A percentile compares a stretch with the other conserved stretches of the same genome.
Evolutionary conservation across 1,284 basidiomycete genomes (phyloP).

Genomic region (Fistulina hepatica): DNA sequence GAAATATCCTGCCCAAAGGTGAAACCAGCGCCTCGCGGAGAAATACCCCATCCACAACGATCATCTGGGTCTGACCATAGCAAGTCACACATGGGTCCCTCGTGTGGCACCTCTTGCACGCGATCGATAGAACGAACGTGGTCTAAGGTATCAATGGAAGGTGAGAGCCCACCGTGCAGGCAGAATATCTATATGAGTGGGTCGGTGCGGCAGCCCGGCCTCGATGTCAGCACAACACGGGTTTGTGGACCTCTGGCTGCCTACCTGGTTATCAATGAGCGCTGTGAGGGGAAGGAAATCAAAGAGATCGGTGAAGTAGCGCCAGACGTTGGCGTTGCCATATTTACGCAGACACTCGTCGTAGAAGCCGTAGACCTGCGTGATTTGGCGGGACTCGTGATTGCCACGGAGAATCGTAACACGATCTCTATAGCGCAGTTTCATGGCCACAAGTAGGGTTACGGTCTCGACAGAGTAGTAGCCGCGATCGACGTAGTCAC

Average conservation of each 20-base stretch:
- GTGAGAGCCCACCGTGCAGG: conserved; percentile 95
- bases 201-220: conserved; percentile 7
- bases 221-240: conserved; percentile 4
- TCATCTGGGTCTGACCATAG: conserved; percentile 99
- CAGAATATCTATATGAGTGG: conserved; percentile 79
- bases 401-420: conserved; percentile 98
- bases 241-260: too few relatives aligned
- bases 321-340: conserved; percentile 99
- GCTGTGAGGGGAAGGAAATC: conserved; percentile 97
- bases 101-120: conserved; percentile 97
- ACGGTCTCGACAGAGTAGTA: conserved; percentile 99
- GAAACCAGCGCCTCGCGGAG: conserved; percentile 96
- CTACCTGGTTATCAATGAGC: conserved; percentile 95
- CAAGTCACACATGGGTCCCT: conserved; percentile 98
- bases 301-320: conserved; percentile 98
- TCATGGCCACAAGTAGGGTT: conserved; percentile 95
- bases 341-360: conserved; percentile 99
- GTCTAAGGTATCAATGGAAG: conserved; percentile 98
- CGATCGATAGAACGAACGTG: conserved; percentile 98
- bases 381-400: conserved; percentile 99
- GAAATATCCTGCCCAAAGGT: conserved; percentile 99
- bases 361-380: conserved; percentile 99
- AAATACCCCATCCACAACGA: conserved; percentile 99
- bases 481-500: conserved; percentile 98
- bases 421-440: conserved; percentile 96